Base-by-base conservation (phyloP, 2,329 filamentous ascomycete genomes). In the Chalara sp. region DNA sequence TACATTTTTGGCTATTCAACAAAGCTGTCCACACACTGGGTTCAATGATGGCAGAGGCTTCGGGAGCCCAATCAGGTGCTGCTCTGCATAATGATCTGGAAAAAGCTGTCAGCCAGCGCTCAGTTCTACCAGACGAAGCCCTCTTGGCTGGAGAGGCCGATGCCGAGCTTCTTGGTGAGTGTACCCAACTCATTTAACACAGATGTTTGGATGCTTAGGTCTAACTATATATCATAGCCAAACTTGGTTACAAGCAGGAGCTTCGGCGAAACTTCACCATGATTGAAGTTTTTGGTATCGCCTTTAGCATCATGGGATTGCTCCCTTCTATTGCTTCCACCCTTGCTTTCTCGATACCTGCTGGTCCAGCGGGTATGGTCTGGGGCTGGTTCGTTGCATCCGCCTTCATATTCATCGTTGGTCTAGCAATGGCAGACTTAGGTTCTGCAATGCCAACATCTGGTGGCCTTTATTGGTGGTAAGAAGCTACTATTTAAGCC, bases 351-450 rank as follows among this genome's bases (percentile, higher is more conserved):
- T 80, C 77, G 4, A 69, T 83, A 40, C 78, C 80, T 1, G 75
- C 78, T 5, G 80, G 80, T 0, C 79, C 79, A 1, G 78, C 73
- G 3, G 80, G 79, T 4, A 79, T 83, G 72, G 77, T 83, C 49
- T 83, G 80, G 78, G 75, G 76, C 2, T 83, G 79, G 79, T 76
- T 83, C 53, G 63, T 75, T n/a, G 78, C 79, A 8, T 76, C 74
- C 49, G 69, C 67, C 29, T 76, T 79, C 56, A 81, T 82, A 53
- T 78, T 83, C 54, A 63, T 80, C 32, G 78, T 83, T 47, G 78
- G 78, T 3, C 67, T 83, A 42, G 78, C 80, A 28, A 80, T 83
- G 73, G 72, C 74, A 32, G 74, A 76, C 61, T 63, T 77, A 52
- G 73, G 73, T 21, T 74, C 71, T 31, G 72, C 74, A 3, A 80